Conservation (phyloP, 2,329 filamentous ascomycete genomes). For the Myriosclerotinia duriaeana region DNA sequence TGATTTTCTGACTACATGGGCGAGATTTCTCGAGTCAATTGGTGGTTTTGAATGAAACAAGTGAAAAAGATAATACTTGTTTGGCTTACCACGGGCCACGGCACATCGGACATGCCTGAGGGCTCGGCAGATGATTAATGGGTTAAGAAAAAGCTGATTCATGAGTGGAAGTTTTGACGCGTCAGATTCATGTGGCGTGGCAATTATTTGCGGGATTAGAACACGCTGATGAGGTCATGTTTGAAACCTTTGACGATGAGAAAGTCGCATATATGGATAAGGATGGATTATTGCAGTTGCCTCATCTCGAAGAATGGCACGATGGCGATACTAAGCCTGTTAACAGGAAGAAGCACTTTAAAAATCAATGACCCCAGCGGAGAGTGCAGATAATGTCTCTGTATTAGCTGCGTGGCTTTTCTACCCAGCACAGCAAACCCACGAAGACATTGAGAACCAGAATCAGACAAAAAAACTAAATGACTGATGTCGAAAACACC, state of each 20-base stretch:
- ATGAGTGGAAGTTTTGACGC: constrained; percentile 15
- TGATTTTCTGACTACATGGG: not conserved
- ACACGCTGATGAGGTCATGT: not conserved
- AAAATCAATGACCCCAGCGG: too few relatives aligned
- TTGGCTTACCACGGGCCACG: constrained; percentile 8
- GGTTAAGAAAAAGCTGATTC: not conserved
- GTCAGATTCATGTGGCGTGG: constrained; percentile 13
- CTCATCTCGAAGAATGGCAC: constrained; percentile 3
- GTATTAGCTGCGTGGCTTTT: too few relatives aligned
- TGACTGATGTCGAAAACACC: too few relatives aligned
- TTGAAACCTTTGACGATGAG: not conserved
- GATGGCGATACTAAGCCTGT: not conserved
- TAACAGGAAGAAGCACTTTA: too few relatives aligned
- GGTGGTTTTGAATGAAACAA: not conserved
- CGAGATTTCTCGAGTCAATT: not conserved
- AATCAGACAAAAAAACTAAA: too few relatives aligned
- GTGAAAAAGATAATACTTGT: not conserved
- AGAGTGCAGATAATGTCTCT: too few relatives aligned
- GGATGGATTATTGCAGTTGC: not conserved
- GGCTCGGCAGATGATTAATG: not conserved
- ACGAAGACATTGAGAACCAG: too few relatives aligned
- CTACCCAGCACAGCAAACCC: too few relatives aligned
- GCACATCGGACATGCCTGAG: not conserved
- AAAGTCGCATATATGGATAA: not conserved
- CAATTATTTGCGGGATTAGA: not conserved